Conservation (phyloP, 129 eudicot species). For the Flaveria linearis region DNA sequence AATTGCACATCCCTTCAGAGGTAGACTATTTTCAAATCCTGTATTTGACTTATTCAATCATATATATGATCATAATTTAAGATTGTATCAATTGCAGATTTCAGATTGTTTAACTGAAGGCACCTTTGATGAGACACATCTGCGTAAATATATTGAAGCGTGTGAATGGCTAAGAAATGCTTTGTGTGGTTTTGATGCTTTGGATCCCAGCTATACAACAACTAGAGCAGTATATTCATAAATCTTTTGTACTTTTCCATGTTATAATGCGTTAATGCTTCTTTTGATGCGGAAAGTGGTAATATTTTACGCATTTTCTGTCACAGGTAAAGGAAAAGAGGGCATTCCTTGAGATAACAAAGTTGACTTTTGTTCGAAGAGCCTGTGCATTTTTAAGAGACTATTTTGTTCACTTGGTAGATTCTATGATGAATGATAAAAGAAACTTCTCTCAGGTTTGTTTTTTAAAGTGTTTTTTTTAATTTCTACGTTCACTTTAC, state of each 20-base stretch:
- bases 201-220: slow-evolving; percentile 68
- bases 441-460: slow-evolving; percentile 76
- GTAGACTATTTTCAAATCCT: slow-evolving; percentile 33
- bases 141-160: slow-evolving; percentile 68
- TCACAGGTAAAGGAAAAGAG: slow-evolving; percentile 76
- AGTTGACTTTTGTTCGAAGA: slow-evolving; percentile 68
- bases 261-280: neutral
- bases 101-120: slow-evolving; percentile 65
- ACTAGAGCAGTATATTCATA: slow-evolving; percentile 62
- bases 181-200: slow-evolving; percentile 56
- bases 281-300: slow-evolving; percentile 2
- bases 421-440: slow-evolving; percentile 75
- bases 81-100: slow-evolving; percentile 47
- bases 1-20: slow-evolving; percentile 74
- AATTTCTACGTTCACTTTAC: slow-evolving; percentile 9
- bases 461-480: slow-evolving; percentile 8
- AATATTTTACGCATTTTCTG: neutral
- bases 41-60: neutral
- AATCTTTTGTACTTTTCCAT: neutral
- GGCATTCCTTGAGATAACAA: slow-evolving; percentile 75
- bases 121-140: slow-evolving; percentile 65
- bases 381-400: slow-evolving; percentile 76
- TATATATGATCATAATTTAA: neutral
- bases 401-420: slow-evolving; percentile 75
- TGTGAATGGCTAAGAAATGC: slow-evolving; percentile 80